Evolutionary conservation across 176 grass and related monocot genomes (phyloP).

Genomic region (Neostapfia colusana): DNA sequence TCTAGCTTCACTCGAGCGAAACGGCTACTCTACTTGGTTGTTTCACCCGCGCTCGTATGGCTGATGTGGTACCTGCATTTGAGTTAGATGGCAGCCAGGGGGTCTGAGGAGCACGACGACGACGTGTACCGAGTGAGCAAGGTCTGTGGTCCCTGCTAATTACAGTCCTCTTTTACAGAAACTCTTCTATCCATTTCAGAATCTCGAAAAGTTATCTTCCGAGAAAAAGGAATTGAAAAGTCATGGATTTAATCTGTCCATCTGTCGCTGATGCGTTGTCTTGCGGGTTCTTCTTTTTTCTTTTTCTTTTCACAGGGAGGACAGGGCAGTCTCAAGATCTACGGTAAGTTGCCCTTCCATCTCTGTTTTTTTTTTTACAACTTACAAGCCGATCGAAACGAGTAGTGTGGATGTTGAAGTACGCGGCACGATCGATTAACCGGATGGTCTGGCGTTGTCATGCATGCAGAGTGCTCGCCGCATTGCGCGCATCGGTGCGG

Average conservation of each 20-base stretch:
- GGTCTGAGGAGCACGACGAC: slow-evolving; percentile 19
- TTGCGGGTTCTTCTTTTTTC: too few species aligned
- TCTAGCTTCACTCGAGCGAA: not conserved
- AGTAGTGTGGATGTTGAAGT: too few species aligned
- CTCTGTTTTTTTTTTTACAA: too few species aligned
- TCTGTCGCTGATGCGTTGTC: too few species aligned
- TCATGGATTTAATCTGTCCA: too few species aligned
- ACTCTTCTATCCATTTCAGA: too few species aligned
- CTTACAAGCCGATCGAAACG: too few species aligned
- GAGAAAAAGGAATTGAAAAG: too few species aligned
- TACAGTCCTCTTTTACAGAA: too few species aligned
- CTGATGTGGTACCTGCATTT: not conserved
- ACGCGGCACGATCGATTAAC: not conserved
- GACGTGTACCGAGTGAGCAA: slow-evolving; percentile 40
- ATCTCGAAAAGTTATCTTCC: too few species aligned
- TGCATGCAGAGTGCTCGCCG: slow-evolving; percentile 35
- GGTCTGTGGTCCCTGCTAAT: not conserved
- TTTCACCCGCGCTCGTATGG: not conserved
- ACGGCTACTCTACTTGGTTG: too few species aligned
- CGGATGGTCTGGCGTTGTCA: slow-evolving; percentile 13
- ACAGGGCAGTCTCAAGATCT: slow-evolving; percentile 32
- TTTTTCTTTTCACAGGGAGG: not conserved
- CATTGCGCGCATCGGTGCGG: slow-evolving; percentile 49
- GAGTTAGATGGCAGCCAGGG: slow-evolving; percentile 21
- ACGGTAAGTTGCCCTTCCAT: slow-evolving; percentile 32